Percentiles rank a stretch among this genome's conserved stretches.
Conservation (phyloP, 768 basidiomycete species). For the Pulveroboletus sp. region DNA sequence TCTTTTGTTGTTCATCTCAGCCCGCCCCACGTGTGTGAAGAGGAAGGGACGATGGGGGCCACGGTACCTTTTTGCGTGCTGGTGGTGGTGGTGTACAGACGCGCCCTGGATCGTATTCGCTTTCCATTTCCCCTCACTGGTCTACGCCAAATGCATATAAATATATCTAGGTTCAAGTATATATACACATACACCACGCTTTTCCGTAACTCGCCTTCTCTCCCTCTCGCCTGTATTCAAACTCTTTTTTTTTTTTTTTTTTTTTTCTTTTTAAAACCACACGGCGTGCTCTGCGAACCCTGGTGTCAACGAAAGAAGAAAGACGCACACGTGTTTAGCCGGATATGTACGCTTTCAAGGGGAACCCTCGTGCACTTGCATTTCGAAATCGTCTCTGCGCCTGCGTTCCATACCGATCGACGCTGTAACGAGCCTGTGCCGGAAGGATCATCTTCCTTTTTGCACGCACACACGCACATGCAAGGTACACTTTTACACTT, state of each 20-base stretch:
- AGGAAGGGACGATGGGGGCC: not conserved
- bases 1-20: constrained; percentile 11
- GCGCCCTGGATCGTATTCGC: constrained; percentile 3
- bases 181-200: constrained; percentile 14
- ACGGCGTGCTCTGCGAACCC: not conserved
- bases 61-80: constrained; percentile 1
- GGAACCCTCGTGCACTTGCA: too few species aligned
- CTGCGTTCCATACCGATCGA: too few species aligned
- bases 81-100: constrained; percentile 1
- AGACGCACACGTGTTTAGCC: too few species aligned
- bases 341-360: too few species aligned
- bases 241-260: not conserved
- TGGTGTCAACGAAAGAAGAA: too few species aligned
- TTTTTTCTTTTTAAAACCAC: not conserved
- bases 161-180: constrained; percentile 10
- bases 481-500: too few species aligned
- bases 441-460: too few species aligned
- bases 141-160: constrained; percentile 1
- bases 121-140: too few species aligned
- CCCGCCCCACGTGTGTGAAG: constrained; percentile 5
- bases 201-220: not conserved
- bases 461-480: too few species aligned
- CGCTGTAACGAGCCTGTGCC: too few species aligned
- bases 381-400: too few species aligned
- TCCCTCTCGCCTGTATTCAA: not conserved